Evolutionary conservation across 176 grass and related monocot species (phyloP).

Genomic region (Carex littledalei): DNA sequence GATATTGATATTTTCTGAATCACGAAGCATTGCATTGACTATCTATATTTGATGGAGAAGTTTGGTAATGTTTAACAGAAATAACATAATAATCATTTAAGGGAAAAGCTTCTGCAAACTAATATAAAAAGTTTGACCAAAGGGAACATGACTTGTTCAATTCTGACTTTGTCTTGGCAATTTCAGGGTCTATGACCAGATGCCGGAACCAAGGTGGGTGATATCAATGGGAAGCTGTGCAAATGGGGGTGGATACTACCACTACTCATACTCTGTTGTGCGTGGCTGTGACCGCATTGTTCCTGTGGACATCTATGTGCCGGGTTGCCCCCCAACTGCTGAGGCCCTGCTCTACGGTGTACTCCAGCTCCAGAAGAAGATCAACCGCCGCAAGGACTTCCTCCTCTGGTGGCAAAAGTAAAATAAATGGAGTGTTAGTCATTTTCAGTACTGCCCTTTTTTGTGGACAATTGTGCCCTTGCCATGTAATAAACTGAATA

Average conservation of each 20-base stretch:
- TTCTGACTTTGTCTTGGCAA: neutral
- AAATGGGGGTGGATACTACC: constrained; percentile 95
- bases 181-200: constrained; percentile 85
- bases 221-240: constrained; percentile 98
- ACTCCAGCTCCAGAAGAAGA: constrained; percentile 97
- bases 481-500: constrained; percentile 41
- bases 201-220: constrained; percentile 94
- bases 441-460: neutral
- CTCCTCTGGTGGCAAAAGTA: constrained; percentile 96
- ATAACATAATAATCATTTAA: neutral
- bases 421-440: constrained; percentile 4
- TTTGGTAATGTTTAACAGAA: neutral
- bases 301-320: constrained; percentile 85
- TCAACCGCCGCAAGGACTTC: constrained; percentile 96
- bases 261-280: constrained; percentile 93
- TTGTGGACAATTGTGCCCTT: constrained; percentile 1
- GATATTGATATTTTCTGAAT: neutral
- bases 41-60: neutral
- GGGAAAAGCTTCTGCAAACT: neutral
- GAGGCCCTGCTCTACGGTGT: constrained; percentile 94
- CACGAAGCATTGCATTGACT: neutral
- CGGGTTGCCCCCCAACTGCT: constrained; percentile 89
- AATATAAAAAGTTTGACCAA: neutral
- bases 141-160: neutral
- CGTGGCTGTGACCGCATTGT: constrained; percentile 95